phyloP scores from a whole-genome alignment of 1,284 basidiomycete species.

The Sanghuangporus baumii region DNA sequence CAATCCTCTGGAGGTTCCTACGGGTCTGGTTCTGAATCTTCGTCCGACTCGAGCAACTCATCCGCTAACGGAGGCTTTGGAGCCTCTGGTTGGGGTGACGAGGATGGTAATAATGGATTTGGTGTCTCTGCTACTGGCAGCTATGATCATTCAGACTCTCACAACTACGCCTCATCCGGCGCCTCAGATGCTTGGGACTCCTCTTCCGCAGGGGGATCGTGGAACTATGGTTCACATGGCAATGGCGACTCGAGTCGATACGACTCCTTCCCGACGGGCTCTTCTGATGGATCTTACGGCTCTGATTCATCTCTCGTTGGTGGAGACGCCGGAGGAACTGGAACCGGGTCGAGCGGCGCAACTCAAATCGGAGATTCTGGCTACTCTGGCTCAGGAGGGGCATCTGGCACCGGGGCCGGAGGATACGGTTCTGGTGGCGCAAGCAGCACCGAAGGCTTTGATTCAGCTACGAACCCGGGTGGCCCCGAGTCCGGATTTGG shows the following conservation, averaged over 20 bases:
- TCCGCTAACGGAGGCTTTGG: neutral
- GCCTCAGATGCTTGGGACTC: neutral
- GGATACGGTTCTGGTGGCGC: neutral
- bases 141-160: neutral
- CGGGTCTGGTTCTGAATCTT: too few relatives aligned
- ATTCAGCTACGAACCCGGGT: neutral
- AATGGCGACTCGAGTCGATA: neutral
- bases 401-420: neutral
- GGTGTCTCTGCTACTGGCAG: neutral
- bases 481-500: neutral
- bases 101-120: neutral
- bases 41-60: too few relatives aligned
- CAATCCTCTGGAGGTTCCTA: neutral
- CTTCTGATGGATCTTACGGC: neutral
- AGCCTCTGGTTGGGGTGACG: neutral
- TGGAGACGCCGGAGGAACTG: neutral
- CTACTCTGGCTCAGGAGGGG: neutral
- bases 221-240: neutral
- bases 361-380: neutral
- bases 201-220: neutral
- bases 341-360: too few relatives aligned
- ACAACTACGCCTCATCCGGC: neutral
- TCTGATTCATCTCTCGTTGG: neutral
- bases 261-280: neutral
- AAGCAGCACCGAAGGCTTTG: neutral